Evolutionary conservation across 352 stramenopile species (phyloP).

Genomic region (Plasmopara muralis): DNA sequence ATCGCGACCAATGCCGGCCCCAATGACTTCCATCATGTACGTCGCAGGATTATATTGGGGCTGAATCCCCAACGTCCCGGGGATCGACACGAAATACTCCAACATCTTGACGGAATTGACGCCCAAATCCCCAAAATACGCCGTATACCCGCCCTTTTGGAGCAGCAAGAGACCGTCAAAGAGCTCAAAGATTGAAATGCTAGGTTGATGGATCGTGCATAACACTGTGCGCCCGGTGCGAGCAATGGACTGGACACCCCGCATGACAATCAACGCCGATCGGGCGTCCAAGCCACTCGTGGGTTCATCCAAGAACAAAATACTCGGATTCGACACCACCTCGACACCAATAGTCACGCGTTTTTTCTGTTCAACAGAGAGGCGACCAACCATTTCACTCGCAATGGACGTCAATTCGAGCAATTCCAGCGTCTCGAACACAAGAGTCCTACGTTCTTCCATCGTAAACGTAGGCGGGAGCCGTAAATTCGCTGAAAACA

Average conservation of each 20-base stretch:
- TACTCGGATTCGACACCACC: conserved; percentile 88
- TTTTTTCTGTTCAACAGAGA: conserved; percentile 89
- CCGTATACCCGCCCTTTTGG: conserved; percentile 41
- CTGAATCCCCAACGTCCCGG: conserved; percentile 53
- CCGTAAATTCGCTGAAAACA: conserved; percentile 79
- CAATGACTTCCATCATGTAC: conserved; percentile 86
- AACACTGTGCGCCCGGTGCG: conserved; percentile 84
- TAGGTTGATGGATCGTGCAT: conserved; percentile 25
- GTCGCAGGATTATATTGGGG: conserved; percentile 84
- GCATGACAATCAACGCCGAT: conserved; percentile 30
- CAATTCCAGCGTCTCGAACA: conserved; percentile 47
- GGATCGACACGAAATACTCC: conserved; percentile 84
- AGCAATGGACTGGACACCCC: conserved; percentile 76
- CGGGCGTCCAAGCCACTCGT: conserved; percentile 84
- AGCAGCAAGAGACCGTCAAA: conserved; percentile 89
- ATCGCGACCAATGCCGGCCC: conserved; percentile 50
- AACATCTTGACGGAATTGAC: conserved; percentile 75
- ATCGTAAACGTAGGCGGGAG: conserved; percentile 43
- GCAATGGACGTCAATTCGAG: conserved; percentile 37
- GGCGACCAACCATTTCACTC: conserved; percentile 35
- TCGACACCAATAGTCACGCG: conserved; percentile 90
- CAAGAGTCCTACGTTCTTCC: conserved; percentile 33
- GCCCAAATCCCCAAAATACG: conserved; percentile 87
- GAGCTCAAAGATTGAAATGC: conserved; percentile 20
- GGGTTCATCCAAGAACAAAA: conserved; percentile 92